These are phyloP conservation scores for Talaromyces verruculosus DNA, from an alignment of 2,329 filamentous ascomycete genomes.

Conservation along the genomic window DNA sequence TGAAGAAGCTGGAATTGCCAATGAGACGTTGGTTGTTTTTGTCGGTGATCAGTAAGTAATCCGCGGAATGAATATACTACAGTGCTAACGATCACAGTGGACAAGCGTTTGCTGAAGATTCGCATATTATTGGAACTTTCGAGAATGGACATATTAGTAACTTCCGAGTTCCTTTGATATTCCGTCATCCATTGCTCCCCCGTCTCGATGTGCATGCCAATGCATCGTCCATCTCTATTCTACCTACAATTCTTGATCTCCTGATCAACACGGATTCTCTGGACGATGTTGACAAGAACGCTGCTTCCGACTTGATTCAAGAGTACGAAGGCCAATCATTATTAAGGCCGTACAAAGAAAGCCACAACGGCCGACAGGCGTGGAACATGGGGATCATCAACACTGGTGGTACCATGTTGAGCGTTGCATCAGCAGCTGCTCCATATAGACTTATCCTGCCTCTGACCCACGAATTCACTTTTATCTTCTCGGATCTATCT, in stretches of 20 bases:
- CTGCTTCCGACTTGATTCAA: conserved; percentile 43
- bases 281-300: conserved; percentile 31
- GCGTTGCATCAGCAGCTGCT: conserved; percentile 75
- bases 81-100: conserved; percentile 30
- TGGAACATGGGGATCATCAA: conserved; percentile 41
- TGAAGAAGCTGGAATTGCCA: conserved; percentile 45
- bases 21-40: conserved; percentile 48
- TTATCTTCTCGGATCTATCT: conserved; percentile 37
- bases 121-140: conserved; percentile 40
- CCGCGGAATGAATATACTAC: background rate
- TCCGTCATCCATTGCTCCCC: conserved; percentile 47
- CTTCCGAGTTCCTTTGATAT: conserved; percentile 46
- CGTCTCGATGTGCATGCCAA: conserved; percentile 43
- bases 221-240: conserved; percentile 45
- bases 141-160: conserved; percentile 48
- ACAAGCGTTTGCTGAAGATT: conserved; percentile 46
- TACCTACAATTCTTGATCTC: conserved; percentile 50
- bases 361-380: conserved; percentile 34
- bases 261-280: conserved; percentile 45
- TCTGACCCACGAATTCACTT: conserved; percentile 68
- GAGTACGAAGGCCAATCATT: conserved; percentile 51
- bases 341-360: conserved; percentile 42
- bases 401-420: conserved; percentile 51
- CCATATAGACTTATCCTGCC: conserved; percentile 68
- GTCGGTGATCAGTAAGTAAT: conserved; percentile 43